Evolutionary conservation across 495 filamentous ascomycete species (phyloP), one percentile per base, ranked within the genome.

Genomic region (Penicilliopsis zonata): DNA sequence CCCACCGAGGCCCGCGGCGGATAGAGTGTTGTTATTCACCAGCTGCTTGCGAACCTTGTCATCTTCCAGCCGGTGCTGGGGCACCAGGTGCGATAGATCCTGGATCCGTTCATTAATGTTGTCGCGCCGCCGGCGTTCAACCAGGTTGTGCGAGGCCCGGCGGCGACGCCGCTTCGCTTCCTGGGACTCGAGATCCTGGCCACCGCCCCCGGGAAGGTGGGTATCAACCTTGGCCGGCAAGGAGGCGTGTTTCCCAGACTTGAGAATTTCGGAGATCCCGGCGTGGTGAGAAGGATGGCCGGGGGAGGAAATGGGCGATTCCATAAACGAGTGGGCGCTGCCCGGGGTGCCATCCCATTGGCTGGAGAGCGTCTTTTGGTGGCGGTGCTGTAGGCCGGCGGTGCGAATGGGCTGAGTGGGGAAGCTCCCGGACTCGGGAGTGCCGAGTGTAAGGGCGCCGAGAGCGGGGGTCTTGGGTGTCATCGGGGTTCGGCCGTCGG

Each of bases 101-200:
- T 96, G 88, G 37, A 98, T 98, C 5, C 90, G 74, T 52, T 98
- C 90, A 46, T 98, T 98, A 65, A 98, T 98, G 42, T 98, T 95
- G 57, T 98, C 90, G 27, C 90, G 75, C 28, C 90, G 80, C 19
- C 90, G 78, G 31, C 90, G 82, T 53, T 98, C 90, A 7, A 98
- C 90, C 27, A 93, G 66, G 46, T 98, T 98, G 60, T 98, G 90
- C 1, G 87, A 94, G 44, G 94, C 90, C 12, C 90, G 75, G 29
- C 90, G 73, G 37, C 86, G 70, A 44, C 86, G 79, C 38, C 82
- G 74, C 69, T 96, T 94, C 44, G 85, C 83, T 61, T 98, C 90
- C 48, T 94, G 87, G 0, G 85, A 71, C 9, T 80, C 75, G 27
- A 82, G 73, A 19, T 61, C 57, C 36, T 60, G 61, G 12, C 54